These are phyloP conservation scores for Pythium folliculosum DNA, from an alignment of 352 stramenopile species.

Conservation along the genomic window DNA sequence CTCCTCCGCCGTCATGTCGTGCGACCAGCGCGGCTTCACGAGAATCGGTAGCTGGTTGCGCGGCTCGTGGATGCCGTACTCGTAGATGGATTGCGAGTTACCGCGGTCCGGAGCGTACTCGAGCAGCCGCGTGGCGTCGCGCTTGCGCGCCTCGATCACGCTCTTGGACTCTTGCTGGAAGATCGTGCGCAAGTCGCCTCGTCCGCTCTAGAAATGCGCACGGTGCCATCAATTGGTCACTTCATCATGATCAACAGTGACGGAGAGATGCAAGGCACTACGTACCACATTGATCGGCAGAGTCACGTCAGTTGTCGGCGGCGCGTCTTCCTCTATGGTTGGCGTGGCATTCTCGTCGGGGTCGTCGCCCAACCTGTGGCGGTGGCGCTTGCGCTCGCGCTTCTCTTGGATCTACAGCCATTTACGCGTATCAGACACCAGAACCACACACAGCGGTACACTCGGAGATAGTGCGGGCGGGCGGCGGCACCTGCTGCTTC, in stretches of 20 bases:
- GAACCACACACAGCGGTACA: neutral
- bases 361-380: slow-evolving; percentile 20
- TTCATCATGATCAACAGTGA: neutral
- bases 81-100: slow-evolving; percentile 76
- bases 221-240: too few relatives aligned
- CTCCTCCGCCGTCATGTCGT: slow-evolving; percentile 66
- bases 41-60: slow-evolving; percentile 68
- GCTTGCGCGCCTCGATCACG: slow-evolving; percentile 64
- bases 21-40: slow-evolving; percentile 60
- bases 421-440: neutral
- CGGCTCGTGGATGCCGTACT: slow-evolving; percentile 54
- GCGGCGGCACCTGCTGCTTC: slow-evolving; percentile 70
- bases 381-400: slow-evolving; percentile 60
- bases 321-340: slow-evolving; percentile 3
- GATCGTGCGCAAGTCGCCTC: slow-evolving; percentile 65
- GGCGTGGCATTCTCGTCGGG: slow-evolving; percentile 32
- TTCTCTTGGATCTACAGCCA: slow-evolving; percentile 66
- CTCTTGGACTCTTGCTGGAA: slow-evolving; percentile 64
- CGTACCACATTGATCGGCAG: neutral
- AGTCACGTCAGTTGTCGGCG: neutral
- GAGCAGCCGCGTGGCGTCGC: slow-evolving; percentile 63
- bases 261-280: neutral
- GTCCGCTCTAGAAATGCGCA: slow-evolving; percentile 26
- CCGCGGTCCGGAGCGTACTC: slow-evolving; percentile 60
- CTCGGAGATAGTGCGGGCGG: too few relatives aligned